Percentiles rank a stretch among this genome's conserved stretches.
Conservation (phyloP, 2,329 filamentous ascomycete genomes). For the Diaporthe vexans region DNA sequence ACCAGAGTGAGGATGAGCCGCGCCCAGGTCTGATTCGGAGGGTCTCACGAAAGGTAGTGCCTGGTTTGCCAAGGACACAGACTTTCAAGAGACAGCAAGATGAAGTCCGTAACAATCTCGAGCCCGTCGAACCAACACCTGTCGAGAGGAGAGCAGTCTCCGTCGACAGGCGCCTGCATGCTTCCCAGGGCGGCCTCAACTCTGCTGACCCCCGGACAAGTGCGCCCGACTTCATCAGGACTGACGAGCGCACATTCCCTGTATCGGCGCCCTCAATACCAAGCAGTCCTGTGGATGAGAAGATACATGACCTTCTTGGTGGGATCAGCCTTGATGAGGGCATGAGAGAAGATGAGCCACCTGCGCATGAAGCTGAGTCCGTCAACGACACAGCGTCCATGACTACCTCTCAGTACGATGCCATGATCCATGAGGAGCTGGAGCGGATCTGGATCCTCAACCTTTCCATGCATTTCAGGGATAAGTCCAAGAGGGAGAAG, state of each 20-base stretch:
- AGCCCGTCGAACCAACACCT: conserved; percentile 73
- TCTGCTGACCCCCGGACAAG: conserved; percentile 61
- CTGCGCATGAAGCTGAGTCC: conserved; percentile 50
- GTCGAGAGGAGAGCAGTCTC: conserved; percentile 81
- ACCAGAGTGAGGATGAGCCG: conserved; percentile 48
- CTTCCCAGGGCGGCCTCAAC: conserved; percentile 53
- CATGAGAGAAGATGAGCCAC: conserved; percentile 40
- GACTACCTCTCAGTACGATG: conserved; percentile 69
- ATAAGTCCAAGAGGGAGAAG: conserved; percentile 93
- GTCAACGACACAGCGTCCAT: conserved; percentile 61
- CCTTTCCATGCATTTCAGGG: conserved; percentile 97
- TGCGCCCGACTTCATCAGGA: conserved; percentile 61
- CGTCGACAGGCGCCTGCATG: conserved; percentile 65
- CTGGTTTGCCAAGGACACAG: conserved; percentile 80
- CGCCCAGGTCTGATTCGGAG: conserved; percentile 57
- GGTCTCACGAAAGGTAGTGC: conserved; percentile 75
- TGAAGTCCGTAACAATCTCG: conserved; percentile 80
- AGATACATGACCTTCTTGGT: conserved; percentile 48
- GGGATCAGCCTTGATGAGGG: conserved; percentile 42
- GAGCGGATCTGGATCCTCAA: conserved; percentile 96
- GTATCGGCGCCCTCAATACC: conserved; percentile 48
- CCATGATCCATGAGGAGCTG: conserved; percentile 82
- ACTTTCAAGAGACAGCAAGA: conserved; percentile 89
- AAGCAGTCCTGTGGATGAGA: conserved; percentile 52
- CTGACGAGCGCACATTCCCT: conserved; percentile 47